A percentile compares a stretch with the other conserved stretches of the same genome.
Evolutionary conservation across 176 grass and related monocot genomes (phyloP).

Genomic region (Eragrostis nindensis): DNA sequence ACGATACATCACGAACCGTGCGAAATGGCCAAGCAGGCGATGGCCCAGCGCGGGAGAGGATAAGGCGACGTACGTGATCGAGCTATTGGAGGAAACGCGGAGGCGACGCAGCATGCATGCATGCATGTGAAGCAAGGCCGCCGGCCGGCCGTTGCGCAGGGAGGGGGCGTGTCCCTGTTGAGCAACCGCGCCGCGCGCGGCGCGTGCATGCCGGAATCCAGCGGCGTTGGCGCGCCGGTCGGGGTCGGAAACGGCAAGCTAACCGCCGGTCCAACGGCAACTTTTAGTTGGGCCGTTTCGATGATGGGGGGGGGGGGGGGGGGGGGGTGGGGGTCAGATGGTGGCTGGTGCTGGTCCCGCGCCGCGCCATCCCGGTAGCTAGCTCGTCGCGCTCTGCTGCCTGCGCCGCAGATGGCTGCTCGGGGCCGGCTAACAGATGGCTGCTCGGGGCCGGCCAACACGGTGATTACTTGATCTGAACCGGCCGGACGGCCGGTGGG

Average conservation of each 20-base stretch:
- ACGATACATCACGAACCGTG: background rate
- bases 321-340: too few species aligned
- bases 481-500: background rate
- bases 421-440: too few species aligned
- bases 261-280: conserved; percentile 20
- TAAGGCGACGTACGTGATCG: background rate
- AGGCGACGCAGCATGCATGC: too few species aligned
- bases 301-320: too few species aligned
- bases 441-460: too few species aligned
- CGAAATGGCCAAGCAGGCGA: background rate
- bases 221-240: conserved; percentile 3
- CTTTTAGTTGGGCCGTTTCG: background rate
- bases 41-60: background rate
- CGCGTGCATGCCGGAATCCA: conserved; percentile 1
- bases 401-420: background rate
- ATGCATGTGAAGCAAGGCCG: background rate
- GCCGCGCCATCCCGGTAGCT: background rate
- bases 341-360: background rate
- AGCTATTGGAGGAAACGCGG: background rate
- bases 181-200: background rate
- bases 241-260: conserved; percentile 33
- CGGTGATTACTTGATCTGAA: background rate
- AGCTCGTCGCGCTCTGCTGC: background rate
- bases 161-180: background rate
- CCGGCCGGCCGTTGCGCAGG: background rate